Conservation (phyloP, 306 rosid genomes). For the Lagenaria siceraria region DNA sequence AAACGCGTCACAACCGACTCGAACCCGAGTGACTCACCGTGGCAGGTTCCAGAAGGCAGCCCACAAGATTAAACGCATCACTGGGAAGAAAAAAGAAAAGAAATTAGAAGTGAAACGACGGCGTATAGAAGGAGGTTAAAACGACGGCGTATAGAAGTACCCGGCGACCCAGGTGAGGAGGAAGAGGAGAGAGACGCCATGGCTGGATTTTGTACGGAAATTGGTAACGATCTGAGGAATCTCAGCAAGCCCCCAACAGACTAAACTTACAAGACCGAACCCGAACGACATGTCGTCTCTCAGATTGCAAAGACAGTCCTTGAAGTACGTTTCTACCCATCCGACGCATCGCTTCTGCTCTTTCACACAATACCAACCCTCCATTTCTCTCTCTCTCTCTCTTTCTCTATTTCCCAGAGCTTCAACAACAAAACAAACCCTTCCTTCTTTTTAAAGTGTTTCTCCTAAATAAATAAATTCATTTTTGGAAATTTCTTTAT, state of each 20-base stretch:
- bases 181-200: constrained; percentile 78
- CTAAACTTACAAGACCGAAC: constrained; percentile 49
- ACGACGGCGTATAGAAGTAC: constrained; percentile 14
- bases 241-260: constrained; percentile 85
- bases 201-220: constrained; percentile 65
- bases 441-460: neutral
- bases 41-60: constrained; percentile 85
- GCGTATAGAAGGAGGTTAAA: neutral
- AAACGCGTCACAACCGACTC: neutral
- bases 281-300: constrained; percentile 60
- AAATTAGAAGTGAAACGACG: neutral
- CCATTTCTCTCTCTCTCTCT: constrained; percentile 1
- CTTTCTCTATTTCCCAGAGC: neutral
- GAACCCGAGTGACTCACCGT: constrained; percentile 41
- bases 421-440: neutral
- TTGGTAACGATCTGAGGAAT: constrained; percentile 89
- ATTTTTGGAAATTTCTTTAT: too few relatives aligned
- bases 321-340: constrained; percentile 62
- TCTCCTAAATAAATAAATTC: too few relatives aligned
- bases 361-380: constrained; percentile 43
- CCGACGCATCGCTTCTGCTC: constrained; percentile 47
- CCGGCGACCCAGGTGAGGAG: constrained; percentile 97
- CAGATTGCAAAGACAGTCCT: constrained; percentile 69
- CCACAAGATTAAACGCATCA: constrained; percentile 62
- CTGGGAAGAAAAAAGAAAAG: constrained; percentile 22